Evolutionary conservation across 164 flowering plant genomes (phyloP).

Genomic region (Platanus orientalis): DNA sequence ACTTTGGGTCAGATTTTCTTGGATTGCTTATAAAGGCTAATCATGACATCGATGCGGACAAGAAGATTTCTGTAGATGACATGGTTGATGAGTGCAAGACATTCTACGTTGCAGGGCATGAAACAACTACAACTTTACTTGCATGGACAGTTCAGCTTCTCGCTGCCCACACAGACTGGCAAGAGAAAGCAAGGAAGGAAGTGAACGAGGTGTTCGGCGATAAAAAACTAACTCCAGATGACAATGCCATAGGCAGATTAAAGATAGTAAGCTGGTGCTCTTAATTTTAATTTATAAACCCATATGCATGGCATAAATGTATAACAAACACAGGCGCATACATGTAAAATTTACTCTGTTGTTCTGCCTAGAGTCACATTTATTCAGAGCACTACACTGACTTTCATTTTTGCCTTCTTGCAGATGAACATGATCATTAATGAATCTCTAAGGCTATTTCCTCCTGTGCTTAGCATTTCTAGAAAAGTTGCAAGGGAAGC

Average conservation of each 20-base stretch:
- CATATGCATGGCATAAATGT: too few species aligned
- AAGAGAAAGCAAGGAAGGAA: too few species aligned
- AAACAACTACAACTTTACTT: too few species aligned
- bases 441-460: too few species aligned
- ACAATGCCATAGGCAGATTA: constrained; percentile 21
- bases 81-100: constrained; percentile 53
- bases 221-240: constrained; percentile 20
- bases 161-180: constrained; percentile 41
- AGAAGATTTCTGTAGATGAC: constrained; percentile 29
- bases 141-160: constrained; percentile 39
- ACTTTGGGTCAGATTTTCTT: too few species aligned
- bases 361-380: background rate
- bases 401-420: background rate
- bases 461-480: constrained; percentile 13
- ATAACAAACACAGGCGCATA: too few species aligned
- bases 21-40: constrained; percentile 28
- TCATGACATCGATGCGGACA: constrained; percentile 14
- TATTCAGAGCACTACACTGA: background rate
- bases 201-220: constrained; percentile 28
- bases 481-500: constrained; percentile 18
- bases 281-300: too few species aligned
- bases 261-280: constrained; percentile 23
- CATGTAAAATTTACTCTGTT: too few species aligned
- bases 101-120: constrained; percentile 49
- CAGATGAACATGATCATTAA: constrained; percentile 46